Evolutionary conservation across 23 red algal species (phyloP).

Genomic region (Gracilariopsis chorda): DNA sequence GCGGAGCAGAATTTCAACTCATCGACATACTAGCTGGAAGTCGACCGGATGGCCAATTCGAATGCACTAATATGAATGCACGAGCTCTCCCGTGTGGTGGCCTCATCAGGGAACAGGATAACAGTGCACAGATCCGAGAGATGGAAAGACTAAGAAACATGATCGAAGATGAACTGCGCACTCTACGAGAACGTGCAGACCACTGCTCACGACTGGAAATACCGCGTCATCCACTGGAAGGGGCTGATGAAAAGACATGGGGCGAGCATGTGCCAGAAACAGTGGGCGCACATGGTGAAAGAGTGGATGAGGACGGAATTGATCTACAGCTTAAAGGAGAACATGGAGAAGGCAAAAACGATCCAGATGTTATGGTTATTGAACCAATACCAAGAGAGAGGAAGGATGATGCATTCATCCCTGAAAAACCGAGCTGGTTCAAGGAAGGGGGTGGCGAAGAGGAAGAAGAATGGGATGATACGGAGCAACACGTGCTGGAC

Average conservation of each 20-base stretch:
- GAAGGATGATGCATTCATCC: slow-evolving; percentile 30
- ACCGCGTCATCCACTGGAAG: slow-evolving; percentile 56
- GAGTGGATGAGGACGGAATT: slow-evolving; percentile 48
- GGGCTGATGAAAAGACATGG: slow-evolving; percentile 60
- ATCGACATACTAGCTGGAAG: slow-evolving; percentile 4
- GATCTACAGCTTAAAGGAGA: background rate
- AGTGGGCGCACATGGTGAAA: slow-evolving; percentile 44
- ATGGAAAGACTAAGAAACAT: slow-evolving; percentile 21
- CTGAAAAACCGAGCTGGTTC: slow-evolving; percentile 71
- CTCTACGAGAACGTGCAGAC: slow-evolving; percentile 15
- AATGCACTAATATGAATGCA: slow-evolving; percentile 22
- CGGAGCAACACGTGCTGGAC: slow-evolving; percentile 21
- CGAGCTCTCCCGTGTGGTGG: slow-evolving; percentile 23
- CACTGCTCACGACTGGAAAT: slow-evolving; percentile 39
- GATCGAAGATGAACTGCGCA: slow-evolving; percentile 46
- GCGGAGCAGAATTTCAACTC: background rate
- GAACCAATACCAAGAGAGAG: background rate
- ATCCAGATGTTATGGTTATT: background rate
- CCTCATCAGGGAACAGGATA: slow-evolving; percentile 43
- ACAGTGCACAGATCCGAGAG: slow-evolving; percentile 32
- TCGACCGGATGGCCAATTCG: slow-evolving; percentile 4
- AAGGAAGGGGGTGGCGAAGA: slow-evolving; percentile 20
- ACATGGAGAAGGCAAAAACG: background rate
- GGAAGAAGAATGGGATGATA: slow-evolving; percentile 35
- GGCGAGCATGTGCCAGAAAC: slow-evolving; percentile 49